Evolutionary conservation across 2,329 filamentous ascomycete genomes (phyloP), one percentile per base, ranked within the genome.

Genomic region (Blastomyces emzantsi): DNA sequence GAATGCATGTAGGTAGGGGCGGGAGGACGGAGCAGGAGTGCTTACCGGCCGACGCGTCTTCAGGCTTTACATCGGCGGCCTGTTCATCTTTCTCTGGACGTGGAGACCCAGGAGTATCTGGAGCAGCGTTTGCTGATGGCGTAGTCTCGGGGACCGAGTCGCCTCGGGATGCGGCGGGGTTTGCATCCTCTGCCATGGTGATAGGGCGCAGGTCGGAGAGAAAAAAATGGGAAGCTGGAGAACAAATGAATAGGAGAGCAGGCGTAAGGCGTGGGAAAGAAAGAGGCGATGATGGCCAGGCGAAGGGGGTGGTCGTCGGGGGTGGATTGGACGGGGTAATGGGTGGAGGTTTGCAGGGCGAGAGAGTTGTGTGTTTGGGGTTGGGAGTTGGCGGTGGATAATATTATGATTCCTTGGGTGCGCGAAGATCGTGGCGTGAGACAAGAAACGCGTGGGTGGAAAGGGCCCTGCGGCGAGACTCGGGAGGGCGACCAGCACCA

Each of bases 121-220:
- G 49, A 22, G 64, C 54, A 60, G 69, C 45, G 63, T 74, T 71
- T 64, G 69, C 67, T 64, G 69, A 64, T 52, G 61, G 64, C 65
- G 67, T 68, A 68, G 66, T 73, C 71, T 73, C 73, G 57, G 66
- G 67, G 33, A 69, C 67, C 69, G 71, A 70, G 68, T 76, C 73
- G 70, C 70, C 64, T 70, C 71, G 61, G 65, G 70, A 68, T 67
- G 70, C 66, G 64, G 72, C 66, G 64, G 73, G 70, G 68, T 73
- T 70, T 60, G 72, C 73, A 64, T 74, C 73, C 64, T 78, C 77
- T 66, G 76, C 73, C 72, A 78, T 78, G 67, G 67, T 52, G 66
- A 61, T 39, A 28, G 25, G 28, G 25, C 19, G 17, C 11, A 22
- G 39, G 22, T 47, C 22, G 33, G 58, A 3, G 8, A 36, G 43